phyloP scores from a whole-genome alignment of 75 land plant genomes.

The Pseudotsuga menziesii region DNA sequence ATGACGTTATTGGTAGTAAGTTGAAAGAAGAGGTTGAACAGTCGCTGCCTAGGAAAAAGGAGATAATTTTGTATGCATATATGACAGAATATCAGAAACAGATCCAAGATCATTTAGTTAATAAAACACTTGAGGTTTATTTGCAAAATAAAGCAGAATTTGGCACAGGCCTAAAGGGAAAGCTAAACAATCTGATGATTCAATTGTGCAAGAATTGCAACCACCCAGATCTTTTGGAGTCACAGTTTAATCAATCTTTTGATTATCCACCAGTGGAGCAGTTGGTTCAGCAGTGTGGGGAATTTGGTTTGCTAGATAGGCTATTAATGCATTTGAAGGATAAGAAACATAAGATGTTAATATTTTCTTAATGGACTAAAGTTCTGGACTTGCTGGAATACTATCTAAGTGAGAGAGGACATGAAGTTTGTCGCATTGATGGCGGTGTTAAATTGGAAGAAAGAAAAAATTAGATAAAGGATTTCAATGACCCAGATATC shows the following conservation, averaged over 20 bases:
- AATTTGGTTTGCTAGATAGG: constrained; percentile 62
- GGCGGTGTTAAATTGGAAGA: constrained; percentile 57
- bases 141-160: constrained; percentile 19
- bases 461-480: constrained; percentile 73
- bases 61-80: too few relatives aligned
- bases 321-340: constrained; percentile 26
- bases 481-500: constrained; percentile 65
- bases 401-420: constrained; percentile 68
- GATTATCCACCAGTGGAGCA: constrained; percentile 73
- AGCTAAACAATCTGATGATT: constrained; percentile 40
- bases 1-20: too few relatives aligned
- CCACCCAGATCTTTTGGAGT: constrained; percentile 72
- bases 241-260: constrained; percentile 19
- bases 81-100: constrained; percentile 22
- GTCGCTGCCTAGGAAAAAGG: too few relatives aligned
- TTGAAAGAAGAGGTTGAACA: too few relatives aligned
- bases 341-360: constrained; percentile 57
- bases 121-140: constrained; percentile 24
- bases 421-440: constrained; percentile 82
- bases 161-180: constrained; percentile 38
- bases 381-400: constrained; percentile 82
- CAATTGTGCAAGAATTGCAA: constrained; percentile 87
- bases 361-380: constrained; percentile 89
- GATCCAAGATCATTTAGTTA: constrained; percentile 22
- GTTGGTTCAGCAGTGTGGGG: constrained; percentile 54